These are phyloP conservation scores for Pseudogymnoascus sp. DNA, from an alignment of 2,329 filamentous ascomycete species.

Conservation along the genomic window DNA sequence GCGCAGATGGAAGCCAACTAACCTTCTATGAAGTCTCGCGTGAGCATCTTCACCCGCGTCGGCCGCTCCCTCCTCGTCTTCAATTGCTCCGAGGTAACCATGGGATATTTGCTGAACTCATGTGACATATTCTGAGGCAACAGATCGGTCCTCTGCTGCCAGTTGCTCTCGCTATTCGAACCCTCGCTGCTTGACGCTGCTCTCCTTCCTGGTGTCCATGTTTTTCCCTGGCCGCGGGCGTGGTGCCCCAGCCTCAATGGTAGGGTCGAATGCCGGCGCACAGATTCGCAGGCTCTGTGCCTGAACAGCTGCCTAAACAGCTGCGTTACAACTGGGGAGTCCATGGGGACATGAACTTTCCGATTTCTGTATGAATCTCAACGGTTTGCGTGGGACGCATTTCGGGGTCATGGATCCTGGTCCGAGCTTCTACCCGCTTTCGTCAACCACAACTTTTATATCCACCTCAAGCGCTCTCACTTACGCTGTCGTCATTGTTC, in stretches of 20 bases:
- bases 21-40: constrained; percentile 97
- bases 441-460: constrained; percentile 14
- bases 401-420: not conserved
- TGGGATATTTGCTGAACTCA: constrained; percentile 75
- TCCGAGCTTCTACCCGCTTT: constrained; percentile 10
- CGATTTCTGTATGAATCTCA: constrained; percentile 9
- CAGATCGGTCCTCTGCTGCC: constrained; percentile 76
- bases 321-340: constrained; percentile 68
- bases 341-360: constrained; percentile 49
- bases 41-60: constrained; percentile 87
- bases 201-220: constrained; percentile 12
- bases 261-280: constrained; percentile 32
- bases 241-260: constrained; percentile 26
- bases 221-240: constrained; percentile 33
- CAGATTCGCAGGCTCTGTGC: constrained; percentile 57
- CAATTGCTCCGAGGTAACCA: constrained; percentile 76
- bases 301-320: constrained; percentile 82
- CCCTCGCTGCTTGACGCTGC: constrained; percentile 17
- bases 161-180: constrained; percentile 56
- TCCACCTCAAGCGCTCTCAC: constrained; percentile 12
- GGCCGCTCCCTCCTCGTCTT: constrained; percentile 68
- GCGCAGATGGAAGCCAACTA: constrained; percentile 19
- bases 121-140: constrained; percentile 69
- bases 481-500: constrained; percentile 9
- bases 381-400: constrained; percentile 8